Percentiles rank a stretch among this genome's conserved stretches.
Evolutionary conservation across 345 rosid species (phyloP).

Genomic region (Syzygium aqueum): DNA sequence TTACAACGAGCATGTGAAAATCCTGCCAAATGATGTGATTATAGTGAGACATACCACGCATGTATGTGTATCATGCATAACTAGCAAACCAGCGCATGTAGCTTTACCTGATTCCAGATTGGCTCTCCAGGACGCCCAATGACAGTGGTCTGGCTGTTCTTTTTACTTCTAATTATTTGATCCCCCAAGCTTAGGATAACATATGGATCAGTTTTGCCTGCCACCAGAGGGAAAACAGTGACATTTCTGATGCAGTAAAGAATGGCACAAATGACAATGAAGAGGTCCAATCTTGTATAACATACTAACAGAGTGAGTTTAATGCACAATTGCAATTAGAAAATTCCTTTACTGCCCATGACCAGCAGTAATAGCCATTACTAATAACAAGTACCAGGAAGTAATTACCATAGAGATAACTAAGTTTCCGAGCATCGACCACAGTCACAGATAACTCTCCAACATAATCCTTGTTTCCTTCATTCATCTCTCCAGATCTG

Average conservation of each 20-base stretch:
- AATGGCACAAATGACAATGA: neutral
- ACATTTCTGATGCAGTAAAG: neutral
- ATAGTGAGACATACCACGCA: neutral
- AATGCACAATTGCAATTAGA: neutral
- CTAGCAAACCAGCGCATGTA: neutral
- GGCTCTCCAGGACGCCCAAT: constrained; percentile 94
- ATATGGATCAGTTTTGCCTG: constrained; percentile 98
- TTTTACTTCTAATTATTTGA: constrained; percentile 89
- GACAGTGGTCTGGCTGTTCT: constrained; percentile 95
- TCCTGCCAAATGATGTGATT: constrained; percentile 39
- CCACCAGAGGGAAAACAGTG: constrained; percentile 1
- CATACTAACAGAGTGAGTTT: neutral
- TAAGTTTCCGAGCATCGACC: constrained; percentile 88
- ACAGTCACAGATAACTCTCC: constrained; percentile 95
- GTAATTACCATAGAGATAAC: constrained; percentile 60
- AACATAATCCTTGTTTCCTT: constrained; percentile 80
- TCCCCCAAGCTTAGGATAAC: constrained; percentile 76
- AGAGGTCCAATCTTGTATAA: neutral
- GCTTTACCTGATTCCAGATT: constrained; percentile 93
- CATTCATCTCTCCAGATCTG: constrained; percentile 77
- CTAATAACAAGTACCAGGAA: neutral
- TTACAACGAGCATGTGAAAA: constrained; percentile 86
- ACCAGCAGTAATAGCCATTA: neutral
- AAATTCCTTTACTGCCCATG: neutral
- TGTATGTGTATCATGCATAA: neutral